Evolutionary conservation across 495 filamentous ascomycete genomes (phyloP).

Genomic region (Emericellopsis terricola): DNA sequence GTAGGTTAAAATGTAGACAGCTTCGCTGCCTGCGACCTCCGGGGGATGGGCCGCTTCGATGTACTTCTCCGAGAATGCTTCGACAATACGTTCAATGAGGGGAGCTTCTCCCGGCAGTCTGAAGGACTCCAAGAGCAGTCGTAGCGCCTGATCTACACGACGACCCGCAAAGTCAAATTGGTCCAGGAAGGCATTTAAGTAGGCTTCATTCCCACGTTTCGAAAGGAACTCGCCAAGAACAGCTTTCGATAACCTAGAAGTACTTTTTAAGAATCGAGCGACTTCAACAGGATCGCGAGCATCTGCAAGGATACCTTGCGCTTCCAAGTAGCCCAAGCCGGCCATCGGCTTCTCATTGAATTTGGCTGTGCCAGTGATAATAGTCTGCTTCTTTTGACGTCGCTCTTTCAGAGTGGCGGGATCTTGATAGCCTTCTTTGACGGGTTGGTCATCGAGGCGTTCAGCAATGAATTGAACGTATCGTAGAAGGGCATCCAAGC

Average conservation of each 20-base stretch:
- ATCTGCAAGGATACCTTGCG: conserved; percentile 68
- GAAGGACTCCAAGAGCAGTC: conserved; percentile 79
- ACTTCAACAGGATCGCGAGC: conserved; percentile 52
- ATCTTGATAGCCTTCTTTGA: conserved; percentile 49
- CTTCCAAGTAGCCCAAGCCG: conserved; percentile 69
- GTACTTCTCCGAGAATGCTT: conserved; percentile 72
- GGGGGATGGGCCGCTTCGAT: conserved; percentile 24
- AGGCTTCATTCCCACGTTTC: conserved; percentile 65
- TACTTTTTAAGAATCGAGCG: conserved; percentile 69
- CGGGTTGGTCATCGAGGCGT: conserved; percentile 53
- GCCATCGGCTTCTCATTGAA: conserved; percentile 92
- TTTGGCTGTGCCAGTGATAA: conserved; percentile 72
- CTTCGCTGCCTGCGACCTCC: conserved; percentile 71
- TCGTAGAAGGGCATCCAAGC: conserved; percentile 76
- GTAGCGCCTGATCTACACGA: conserved; percentile 75
- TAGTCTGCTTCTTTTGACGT: conserved; percentile 63
- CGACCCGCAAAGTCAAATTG: conserved; percentile 74
- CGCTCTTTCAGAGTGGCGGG: conserved; percentile 43
- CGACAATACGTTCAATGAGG: conserved; percentile 86
- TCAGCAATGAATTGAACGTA: conserved; percentile 87
- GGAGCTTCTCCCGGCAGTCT: conserved; percentile 82
- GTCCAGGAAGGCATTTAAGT: conserved; percentile 69
- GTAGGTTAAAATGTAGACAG: conserved; percentile 82
- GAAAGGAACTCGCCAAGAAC: conserved; percentile 83
- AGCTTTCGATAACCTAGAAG: conserved; percentile 74